phyloP scores from a whole-genome alignment of 305 asterid species.

The Ajuga reptans region DNA sequence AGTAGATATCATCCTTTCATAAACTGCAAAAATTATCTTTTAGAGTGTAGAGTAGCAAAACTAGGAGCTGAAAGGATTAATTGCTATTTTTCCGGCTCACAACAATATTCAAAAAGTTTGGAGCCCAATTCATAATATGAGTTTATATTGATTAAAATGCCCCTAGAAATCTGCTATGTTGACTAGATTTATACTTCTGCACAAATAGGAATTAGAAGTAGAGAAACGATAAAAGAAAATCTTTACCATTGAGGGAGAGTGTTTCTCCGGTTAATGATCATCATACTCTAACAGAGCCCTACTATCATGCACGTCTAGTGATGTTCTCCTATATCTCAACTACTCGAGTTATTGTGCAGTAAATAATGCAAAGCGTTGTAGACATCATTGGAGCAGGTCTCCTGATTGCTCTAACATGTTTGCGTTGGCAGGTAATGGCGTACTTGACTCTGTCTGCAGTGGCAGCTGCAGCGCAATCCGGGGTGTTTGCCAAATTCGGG shows the following conservation, averaged over 20 bases:
- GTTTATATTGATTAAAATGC: background rate
- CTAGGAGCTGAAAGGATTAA: background rate
- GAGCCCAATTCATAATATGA: background rate
- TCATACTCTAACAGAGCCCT: background rate
- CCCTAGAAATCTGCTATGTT: background rate
- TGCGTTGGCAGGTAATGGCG: slow-evolving; percentile 48
- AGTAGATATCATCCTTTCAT: background rate
- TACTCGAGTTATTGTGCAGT: background rate
- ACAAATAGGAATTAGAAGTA: background rate
- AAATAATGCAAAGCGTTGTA: background rate
- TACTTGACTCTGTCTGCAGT: slow-evolving; percentile 70
- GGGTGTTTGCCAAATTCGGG: slow-evolving; percentile 55
- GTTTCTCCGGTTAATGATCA: background rate
- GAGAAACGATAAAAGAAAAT: background rate
- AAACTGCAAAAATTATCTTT: background rate
- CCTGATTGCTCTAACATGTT: background rate
- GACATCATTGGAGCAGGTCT: background rate
- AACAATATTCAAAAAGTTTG: background rate
- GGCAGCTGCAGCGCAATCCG: slow-evolving; percentile 61
- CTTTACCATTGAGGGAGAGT: background rate
- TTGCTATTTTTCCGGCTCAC: background rate
- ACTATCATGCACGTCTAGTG: background rate
- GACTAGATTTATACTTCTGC: background rate
- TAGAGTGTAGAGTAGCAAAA: background rate
- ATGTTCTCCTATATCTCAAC: background rate